phyloP scores from a whole-genome alignment of 2,329 filamentous ascomycete species.

The Neonectria hederae region DNA sequence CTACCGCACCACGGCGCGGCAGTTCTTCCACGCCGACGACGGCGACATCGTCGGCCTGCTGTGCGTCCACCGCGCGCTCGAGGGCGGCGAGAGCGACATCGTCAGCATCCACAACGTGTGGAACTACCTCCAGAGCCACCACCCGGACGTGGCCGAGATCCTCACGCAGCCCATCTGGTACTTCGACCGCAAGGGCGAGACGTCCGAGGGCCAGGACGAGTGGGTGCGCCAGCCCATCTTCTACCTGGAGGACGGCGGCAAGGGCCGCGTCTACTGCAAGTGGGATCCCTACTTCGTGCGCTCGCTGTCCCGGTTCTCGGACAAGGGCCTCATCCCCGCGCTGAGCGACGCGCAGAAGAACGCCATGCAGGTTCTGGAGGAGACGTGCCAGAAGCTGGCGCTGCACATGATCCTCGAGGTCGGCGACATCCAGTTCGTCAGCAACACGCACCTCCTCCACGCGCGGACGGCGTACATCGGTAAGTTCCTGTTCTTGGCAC shows the following conservation, averaged over 20 bases:
- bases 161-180: constrained; percentile 86
- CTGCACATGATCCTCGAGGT: constrained; percentile 89
- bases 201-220: constrained; percentile 75
- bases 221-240: constrained; percentile 79
- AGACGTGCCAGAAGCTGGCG: constrained; percentile 75
- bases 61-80: constrained; percentile 79
- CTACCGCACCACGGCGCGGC: constrained; percentile 81
- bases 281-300: constrained; percentile 92
- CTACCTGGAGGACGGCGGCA: constrained; percentile 76
- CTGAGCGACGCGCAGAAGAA: constrained; percentile 74
- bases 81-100: constrained; percentile 86
- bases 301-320: constrained; percentile 78
- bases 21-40: constrained; percentile 75
- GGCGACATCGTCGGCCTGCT: constrained; percentile 84
- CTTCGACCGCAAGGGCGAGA: constrained; percentile 91
- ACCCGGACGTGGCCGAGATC: constrained; percentile 80
- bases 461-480: constrained; percentile 79
- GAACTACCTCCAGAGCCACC: constrained; percentile 78
- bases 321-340: constrained; percentile 76
- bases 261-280: constrained; percentile 68
- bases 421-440: constrained; percentile 87
- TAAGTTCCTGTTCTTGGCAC: not conserved
- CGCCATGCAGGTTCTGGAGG: constrained; percentile 71
- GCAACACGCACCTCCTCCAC: constrained; percentile 83
- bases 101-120: constrained; percentile 82